Base-by-base conservation (phyloP, 495 filamentous ascomycete genomes). In the Cairneyella variabilis region DNA sequence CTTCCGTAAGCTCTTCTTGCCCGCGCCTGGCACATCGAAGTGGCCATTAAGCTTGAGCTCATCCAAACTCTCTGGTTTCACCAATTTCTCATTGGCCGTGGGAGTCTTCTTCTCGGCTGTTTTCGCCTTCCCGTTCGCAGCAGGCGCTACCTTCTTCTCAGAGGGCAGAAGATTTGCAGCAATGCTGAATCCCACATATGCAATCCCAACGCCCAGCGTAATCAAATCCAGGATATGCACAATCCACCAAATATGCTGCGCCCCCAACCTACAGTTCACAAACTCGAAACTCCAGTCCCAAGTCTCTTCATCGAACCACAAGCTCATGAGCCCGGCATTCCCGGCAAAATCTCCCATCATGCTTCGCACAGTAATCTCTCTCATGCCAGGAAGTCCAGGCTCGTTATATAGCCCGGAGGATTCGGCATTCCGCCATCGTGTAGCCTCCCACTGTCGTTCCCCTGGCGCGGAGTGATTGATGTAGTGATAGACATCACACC, bases 261-360 rank as follows among this genome's bases (percentile, higher is more conserved):
- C 80, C 4, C 91, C 93, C 42, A 92, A 68, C 11, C 76, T 70
- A 64, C 93, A 97, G 27, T 80, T 85, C 7, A 70, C 73, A 62
- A 90, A 91, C 52, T 89, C 89, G 46, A 88, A 88, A 58, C 75
- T 75, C 93, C 93, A 98, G 58, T 88, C 83, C 70, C 77, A 80
- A 12, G 59, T 61, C 4, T 75, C 69, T 34, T 76, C 61, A 67
- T 97, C 88, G 63, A 91, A 97, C 95, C 95, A 98, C 2, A 86
- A 73, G 36, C 84, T 91, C 37, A 98, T 65, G 25, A 98, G 71
- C 0, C 89, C 95, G 0, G 90, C 91, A 66, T 95, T 91, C 3
- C 93, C 93, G 17, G 82, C 84, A 62, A 83, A 97, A 22, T 87
- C 87, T 21, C 92, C 93, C 93, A 98, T 98, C 93, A 98, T 97